These are phyloP conservation scores for Umbelopsis isabellina DNA, from an alignment of 192 early-diverging fungal species.

Conservation along the genomic window DNA sequence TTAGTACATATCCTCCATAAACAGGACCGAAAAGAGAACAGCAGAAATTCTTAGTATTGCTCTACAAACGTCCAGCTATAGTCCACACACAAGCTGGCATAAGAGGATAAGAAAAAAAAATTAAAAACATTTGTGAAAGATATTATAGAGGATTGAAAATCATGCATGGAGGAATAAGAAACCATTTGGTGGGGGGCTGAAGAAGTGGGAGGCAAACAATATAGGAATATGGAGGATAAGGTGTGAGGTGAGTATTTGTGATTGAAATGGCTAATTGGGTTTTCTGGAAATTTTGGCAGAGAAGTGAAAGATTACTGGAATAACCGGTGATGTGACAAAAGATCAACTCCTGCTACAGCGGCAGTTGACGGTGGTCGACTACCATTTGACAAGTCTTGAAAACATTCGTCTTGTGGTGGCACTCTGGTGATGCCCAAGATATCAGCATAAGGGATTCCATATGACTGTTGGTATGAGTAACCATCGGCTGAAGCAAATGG, in stretches of 20 bases:
- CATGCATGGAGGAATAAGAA: neutral
- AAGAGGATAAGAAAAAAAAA: too few relatives aligned
- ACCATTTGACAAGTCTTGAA: constrained; percentile 6
- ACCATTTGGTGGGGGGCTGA: neutral
- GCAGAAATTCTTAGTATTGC: too few relatives aligned
- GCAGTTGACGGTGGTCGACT: constrained; percentile 10
- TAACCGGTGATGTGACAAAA: constrained; percentile 17
- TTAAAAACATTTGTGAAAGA: neutral
- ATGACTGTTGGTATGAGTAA: constrained; percentile 1
- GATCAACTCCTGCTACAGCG: constrained; percentile 17
- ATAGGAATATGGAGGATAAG: neutral
- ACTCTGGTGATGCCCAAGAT: constrained; percentile 11
- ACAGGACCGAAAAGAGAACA: too few relatives aligned
- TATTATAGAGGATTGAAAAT: neutral
- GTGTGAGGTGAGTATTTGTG: neutral
- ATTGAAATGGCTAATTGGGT: neutral
- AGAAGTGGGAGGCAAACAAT: neutral
- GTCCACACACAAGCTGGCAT: too few relatives aligned
- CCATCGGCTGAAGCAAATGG: constrained; percentile 10
- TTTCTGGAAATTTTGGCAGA: neutral
- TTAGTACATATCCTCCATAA: too few relatives aligned
- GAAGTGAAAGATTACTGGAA: neutral
- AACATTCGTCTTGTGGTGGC: constrained; percentile 16
- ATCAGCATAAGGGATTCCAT: constrained; percentile 12
- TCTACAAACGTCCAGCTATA: too few relatives aligned